A percentile compares a stretch with the other conserved stretches of the same genome.
Evolutionary conservation across 306 rosid species (phyloP).

Genomic region (Trichosanthes cucumerina): DNA sequence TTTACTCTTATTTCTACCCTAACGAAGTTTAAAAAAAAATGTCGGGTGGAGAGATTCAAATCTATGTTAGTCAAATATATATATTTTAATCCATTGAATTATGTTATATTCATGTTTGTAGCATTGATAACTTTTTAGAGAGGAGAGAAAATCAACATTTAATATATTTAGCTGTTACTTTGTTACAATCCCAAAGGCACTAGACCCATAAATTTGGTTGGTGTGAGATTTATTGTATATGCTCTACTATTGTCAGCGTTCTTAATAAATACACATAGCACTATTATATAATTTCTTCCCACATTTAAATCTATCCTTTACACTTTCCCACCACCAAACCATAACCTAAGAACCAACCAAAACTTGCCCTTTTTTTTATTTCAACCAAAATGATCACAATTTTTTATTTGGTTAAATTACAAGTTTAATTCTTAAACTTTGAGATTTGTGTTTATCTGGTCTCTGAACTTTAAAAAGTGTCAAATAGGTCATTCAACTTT

Average conservation of each 20-base stretch:
- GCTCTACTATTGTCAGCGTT: neutral
- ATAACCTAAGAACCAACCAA: neutral
- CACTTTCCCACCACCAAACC: neutral
- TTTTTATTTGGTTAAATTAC: no score
- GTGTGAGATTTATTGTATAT: neutral
- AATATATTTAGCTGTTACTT: neutral
- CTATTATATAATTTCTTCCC: neutral
- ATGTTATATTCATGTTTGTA: no score
- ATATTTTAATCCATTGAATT: no score
- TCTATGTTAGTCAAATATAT: no score
- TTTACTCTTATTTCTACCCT: no score
- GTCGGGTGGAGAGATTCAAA: no score
- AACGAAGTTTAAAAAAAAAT: no score
- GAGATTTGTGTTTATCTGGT: no score
- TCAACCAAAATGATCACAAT: neutral
- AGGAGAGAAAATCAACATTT: neutral
- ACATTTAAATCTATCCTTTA: neutral
- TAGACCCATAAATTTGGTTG: conserved; percentile 1
- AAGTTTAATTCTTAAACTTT: no score
- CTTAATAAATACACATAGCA: neutral
- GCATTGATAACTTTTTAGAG: no score
- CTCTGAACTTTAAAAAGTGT: no score
- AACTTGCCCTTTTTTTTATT: neutral
- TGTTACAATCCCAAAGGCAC: neutral
- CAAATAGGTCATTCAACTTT: no score